Evolutionary conservation across 2,329 filamentous ascomycete species (phyloP).

Genomic region (Arthrinium puccinioides): DNA sequence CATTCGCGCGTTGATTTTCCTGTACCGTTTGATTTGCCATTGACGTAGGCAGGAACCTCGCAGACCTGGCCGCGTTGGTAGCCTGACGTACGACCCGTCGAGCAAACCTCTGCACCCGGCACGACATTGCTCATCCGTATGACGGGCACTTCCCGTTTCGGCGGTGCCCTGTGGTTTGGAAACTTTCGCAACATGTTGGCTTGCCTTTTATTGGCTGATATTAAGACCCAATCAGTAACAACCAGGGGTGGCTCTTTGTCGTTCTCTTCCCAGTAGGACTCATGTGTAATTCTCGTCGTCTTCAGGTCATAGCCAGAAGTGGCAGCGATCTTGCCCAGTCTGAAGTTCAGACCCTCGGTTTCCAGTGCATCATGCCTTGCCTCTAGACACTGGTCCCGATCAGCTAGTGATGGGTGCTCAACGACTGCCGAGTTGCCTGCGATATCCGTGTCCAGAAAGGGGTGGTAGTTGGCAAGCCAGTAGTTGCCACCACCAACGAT

Average conservation of each 20-base stretch:
- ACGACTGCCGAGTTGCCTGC: conserved; percentile 19
- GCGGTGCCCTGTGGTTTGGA: conserved; percentile 24
- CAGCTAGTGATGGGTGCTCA: conserved; percentile 34
- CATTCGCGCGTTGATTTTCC: conserved; percentile 35
- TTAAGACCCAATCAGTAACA: conserved; percentile 36
- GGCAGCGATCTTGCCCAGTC: conserved; percentile 28
- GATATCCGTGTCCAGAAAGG: conserved; percentile 30
- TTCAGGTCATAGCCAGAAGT: conserved; percentile 34
- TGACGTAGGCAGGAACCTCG: conserved; percentile 35
- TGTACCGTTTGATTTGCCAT: conserved; percentile 30
- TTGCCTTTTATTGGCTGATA: conserved; percentile 24
- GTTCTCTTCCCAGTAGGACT: conserved; percentile 36
- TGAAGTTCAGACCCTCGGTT: conserved; percentile 16
- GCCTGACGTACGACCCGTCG: conserved; percentile 36
- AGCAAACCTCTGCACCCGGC: conserved; percentile 28
- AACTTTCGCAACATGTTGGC: conserved; percentile 35
- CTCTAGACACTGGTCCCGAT: conserved; percentile 26
- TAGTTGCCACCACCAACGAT: conserved; percentile 27
- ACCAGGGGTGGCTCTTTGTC: conserved; percentile 31
- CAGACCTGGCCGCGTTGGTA: conserved; percentile 33
- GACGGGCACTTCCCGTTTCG: conserved; percentile 24
- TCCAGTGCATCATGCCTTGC: conserved; percentile 30
- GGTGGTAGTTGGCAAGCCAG: conserved; percentile 38
- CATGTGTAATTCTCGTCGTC: conserved; percentile 35
- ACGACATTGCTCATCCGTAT: conserved; percentile 20